Conservation (phyloP, 2,329 filamentous ascomycete genomes). For the Aureobasidium sp. region DNA sequence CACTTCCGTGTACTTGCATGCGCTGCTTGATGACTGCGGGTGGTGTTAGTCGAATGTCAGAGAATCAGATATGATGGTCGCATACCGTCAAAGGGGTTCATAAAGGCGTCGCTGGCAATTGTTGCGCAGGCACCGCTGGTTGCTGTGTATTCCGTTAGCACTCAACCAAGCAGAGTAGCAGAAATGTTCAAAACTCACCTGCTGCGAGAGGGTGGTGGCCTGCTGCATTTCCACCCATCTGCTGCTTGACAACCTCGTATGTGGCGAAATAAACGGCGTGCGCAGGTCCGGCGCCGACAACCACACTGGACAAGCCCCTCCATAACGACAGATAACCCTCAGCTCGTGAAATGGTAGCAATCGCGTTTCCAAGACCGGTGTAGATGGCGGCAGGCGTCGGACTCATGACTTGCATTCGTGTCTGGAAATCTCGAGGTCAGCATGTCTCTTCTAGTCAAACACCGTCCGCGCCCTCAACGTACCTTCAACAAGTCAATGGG, state of each 20-base stretch:
- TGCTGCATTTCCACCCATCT: slow-evolving; percentile 83
- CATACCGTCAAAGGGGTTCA: slow-evolving; percentile 98
- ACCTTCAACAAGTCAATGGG: slow-evolving; percentile 98
- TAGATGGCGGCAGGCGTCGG: slow-evolving; percentile 74
- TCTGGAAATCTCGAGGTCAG: slow-evolving; percentile 46
- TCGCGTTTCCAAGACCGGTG: slow-evolving; percentile 83
- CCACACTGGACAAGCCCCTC: slow-evolving; percentile 93
- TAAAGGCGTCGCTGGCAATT: slow-evolving; percentile 93
- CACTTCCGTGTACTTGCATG: slow-evolving; percentile 97
- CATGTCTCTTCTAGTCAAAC: not conserved
- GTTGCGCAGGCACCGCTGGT: slow-evolving; percentile 90
- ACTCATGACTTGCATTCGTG: slow-evolving; percentile 94
- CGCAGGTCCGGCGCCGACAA: slow-evolving; percentile 88
- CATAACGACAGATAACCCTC: slow-evolving; percentile 89
- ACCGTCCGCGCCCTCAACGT: slow-evolving; percentile 23
- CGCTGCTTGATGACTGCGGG: slow-evolving; percentile 89
- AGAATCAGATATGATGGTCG: not conserved
- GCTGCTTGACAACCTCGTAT: slow-evolving; percentile 93
- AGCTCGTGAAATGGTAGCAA: slow-evolving; percentile 80
- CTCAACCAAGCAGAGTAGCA: not conserved
- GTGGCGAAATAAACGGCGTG: slow-evolving; percentile 98
- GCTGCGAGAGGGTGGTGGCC: slow-evolving; percentile 91
- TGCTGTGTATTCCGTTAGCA: slow-evolving; percentile 44
- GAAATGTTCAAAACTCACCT: slow-evolving; percentile 45
- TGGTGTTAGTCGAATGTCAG: not conserved